A percentile compares a stretch with the other conserved stretches of the same genome.
Conservation (phyloP, 2,329 filamentous ascomycete species). For the Pseudonectria foliicola region DNA sequence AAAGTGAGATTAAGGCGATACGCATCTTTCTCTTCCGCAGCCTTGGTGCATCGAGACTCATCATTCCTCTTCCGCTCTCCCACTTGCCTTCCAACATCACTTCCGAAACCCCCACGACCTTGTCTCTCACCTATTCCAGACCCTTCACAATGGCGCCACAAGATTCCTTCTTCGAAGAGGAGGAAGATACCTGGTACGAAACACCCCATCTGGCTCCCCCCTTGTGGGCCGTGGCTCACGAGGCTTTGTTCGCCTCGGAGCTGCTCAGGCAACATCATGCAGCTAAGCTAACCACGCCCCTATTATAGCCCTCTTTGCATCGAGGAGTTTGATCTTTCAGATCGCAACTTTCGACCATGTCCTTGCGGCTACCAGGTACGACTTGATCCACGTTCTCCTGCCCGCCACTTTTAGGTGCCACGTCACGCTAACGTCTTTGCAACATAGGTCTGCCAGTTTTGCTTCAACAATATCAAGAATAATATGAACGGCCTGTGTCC, state of each 20-base stretch:
- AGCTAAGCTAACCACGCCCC: constrained; percentile 13
- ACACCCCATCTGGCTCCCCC: constrained; percentile 6
- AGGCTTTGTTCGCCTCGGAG: constrained; percentile 9
- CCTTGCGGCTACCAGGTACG: constrained; percentile 94
- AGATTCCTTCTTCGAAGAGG: constrained; percentile 65
- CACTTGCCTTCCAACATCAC: constrained; percentile 15
- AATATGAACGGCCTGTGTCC: constrained; percentile 97
- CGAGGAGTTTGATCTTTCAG: constrained; percentile 96
- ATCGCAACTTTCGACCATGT: constrained; percentile 94
- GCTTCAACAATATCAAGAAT: constrained; percentile 98
- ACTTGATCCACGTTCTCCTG: background rate
- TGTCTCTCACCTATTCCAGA: constrained; percentile 14
- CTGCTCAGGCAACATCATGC: constrained; percentile 15
- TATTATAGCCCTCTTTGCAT: constrained; percentile 84
- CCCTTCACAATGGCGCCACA: constrained; percentile 54
- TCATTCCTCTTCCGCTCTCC: constrained; percentile 15
- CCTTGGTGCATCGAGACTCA: constrained; percentile 23
- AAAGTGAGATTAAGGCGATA: constrained; percentile 14
- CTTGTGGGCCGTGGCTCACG: constrained; percentile 2
- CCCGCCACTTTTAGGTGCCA: constrained; percentile 9
- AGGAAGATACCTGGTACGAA: constrained; percentile 61
- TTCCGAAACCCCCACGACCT: constrained; percentile 12
- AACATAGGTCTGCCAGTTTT: constrained; percentile 91
- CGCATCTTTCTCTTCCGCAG: constrained; percentile 24
- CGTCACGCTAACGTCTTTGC: constrained; percentile 15